These are phyloP conservation scores for Dalbergia cultrata DNA, from an alignment of 306 rosid genomes.

Conservation along the genomic window DNA sequence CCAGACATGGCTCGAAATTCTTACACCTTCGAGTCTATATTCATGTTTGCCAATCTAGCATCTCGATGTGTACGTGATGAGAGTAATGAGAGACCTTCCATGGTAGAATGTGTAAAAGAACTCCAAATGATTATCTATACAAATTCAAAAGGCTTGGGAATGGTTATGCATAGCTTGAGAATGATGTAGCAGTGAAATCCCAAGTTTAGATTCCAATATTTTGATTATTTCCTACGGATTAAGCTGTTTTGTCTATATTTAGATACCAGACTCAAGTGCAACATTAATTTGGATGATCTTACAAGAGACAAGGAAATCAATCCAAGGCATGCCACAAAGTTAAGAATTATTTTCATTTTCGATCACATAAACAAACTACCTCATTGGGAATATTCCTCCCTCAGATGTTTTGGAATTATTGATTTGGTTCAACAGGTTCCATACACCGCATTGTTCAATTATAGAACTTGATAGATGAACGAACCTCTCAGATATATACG, in stretches of 20 bases:
- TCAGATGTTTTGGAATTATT: too few species aligned
- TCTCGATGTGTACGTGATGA: conserved; percentile 78
- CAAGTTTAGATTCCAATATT: not conserved
- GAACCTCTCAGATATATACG: too few species aligned
- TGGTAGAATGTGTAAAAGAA: conserved; percentile 75
- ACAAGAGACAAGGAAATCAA: conserved; percentile 16
- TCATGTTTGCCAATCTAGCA: conserved; percentile 83
- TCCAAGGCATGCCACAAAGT: too few species aligned
- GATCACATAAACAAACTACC: too few species aligned
- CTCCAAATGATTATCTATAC: conserved; percentile 65
- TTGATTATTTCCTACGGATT: not conserved
- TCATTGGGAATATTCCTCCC: too few species aligned
- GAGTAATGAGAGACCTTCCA: conserved; percentile 78
- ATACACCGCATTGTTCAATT: too few species aligned
- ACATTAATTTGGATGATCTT: conserved; percentile 40
- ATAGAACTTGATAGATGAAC: too few species aligned
- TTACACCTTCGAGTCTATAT: conserved; percentile 70
- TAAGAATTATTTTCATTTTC: too few species aligned
- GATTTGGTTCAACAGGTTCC: too few species aligned
- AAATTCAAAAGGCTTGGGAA: conserved; percentile 65
- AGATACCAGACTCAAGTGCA: conserved; percentile 31
- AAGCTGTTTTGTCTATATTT: conserved; percentile 16
- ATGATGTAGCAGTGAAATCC: conserved; percentile 50
- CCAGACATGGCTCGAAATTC: conserved; percentile 70
- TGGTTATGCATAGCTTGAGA: conserved; percentile 58